Evolutionary conservation across 2,329 filamentous ascomycete species (phyloP).

Genomic region (Fusarium pseudocircinatum): DNA sequence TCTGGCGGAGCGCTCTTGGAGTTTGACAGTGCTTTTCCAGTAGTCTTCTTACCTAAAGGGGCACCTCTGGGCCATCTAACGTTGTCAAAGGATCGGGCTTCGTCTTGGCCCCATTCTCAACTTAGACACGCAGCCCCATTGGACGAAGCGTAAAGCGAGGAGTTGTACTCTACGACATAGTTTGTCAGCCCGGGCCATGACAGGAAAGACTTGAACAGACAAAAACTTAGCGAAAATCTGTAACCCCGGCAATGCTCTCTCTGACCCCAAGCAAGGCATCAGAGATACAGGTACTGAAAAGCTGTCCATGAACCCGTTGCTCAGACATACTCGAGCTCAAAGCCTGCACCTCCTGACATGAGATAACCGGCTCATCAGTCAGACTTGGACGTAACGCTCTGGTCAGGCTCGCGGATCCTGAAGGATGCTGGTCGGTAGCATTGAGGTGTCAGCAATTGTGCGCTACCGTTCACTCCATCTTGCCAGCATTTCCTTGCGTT

Average conservation of each 20-base stretch:
- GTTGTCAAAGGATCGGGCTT: fast-evolving
- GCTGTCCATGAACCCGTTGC: background rate
- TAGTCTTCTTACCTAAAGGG: fast-evolving
- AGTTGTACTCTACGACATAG: too few relatives aligned
- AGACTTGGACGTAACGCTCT: background rate
- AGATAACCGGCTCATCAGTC: too few relatives aligned
- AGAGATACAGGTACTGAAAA: background rate
- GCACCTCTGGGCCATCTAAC: fast-evolving
- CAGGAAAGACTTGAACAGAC: too few relatives aligned
- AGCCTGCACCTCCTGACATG: background rate
- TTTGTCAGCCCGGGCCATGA: too few relatives aligned
- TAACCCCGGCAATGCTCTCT: too few relatives aligned
- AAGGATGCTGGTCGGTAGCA: background rate
- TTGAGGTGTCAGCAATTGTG: background rate
- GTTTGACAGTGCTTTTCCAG: too few relatives aligned
- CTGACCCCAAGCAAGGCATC: too few relatives aligned
- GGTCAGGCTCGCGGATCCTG: background rate
- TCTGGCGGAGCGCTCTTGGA: fast-evolving
- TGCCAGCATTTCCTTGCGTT: background rate
- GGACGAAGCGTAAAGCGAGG: too few relatives aligned
- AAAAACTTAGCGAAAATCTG: background rate
- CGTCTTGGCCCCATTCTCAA: background rate
- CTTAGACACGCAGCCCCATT: background rate
- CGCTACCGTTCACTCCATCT: background rate
- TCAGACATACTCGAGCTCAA: too few relatives aligned